Base-by-base conservation (phyloP, 2,329 filamentous ascomycete genomes). In the Penicillium sp. region DNA sequence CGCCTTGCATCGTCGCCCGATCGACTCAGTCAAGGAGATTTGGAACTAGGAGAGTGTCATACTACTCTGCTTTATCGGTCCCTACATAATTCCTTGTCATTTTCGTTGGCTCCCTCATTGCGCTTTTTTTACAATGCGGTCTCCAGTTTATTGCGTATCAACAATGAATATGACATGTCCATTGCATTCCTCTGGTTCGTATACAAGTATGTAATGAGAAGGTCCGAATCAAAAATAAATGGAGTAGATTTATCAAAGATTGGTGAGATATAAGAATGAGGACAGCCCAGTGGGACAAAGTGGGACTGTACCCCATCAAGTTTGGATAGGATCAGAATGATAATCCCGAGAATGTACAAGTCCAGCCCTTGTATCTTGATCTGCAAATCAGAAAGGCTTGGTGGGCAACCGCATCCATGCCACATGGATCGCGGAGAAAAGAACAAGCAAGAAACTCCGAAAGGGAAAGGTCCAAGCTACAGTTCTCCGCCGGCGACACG, bases 401-500 rank as follows among this genome's bases (percentile, higher is more conserved):
- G 10, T 22, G 37, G 37, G 19, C 27, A 7, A 3, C 27, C 46
- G 33, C 29, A 4, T 49, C 16, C 27, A 16, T 7, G 21, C 8
- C 19, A 11, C 13, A 16, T 49, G 31, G 33, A 27, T 46, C 42
- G 31, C 27, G 31, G 14, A 39, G 13, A 54, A 42, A 50, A 45
- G 21, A 33, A 33, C 9, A 47, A 44, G 22, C 14, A 55, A 46
- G 6, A 44, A 47, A 33, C 46, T 8, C 27, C 16, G 19, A 33
- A 49, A 39, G 8, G 11, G 29, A 33, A 49, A 49, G 10, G 13
- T 50, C 21, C 33, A 42, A 22, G 50, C 46, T 64, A 71, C 49
- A 71, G 55, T 54, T 71, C 68, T 21, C 65, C 68, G n/a, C 65
- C 61, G 29, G 53, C 45, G 13, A 54, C 44, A 27, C 66, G 62